These are phyloP conservation scores for Pichia eremophila DNA, from an alignment of 805 yeast genomes.

Conservation along the genomic window DNA sequence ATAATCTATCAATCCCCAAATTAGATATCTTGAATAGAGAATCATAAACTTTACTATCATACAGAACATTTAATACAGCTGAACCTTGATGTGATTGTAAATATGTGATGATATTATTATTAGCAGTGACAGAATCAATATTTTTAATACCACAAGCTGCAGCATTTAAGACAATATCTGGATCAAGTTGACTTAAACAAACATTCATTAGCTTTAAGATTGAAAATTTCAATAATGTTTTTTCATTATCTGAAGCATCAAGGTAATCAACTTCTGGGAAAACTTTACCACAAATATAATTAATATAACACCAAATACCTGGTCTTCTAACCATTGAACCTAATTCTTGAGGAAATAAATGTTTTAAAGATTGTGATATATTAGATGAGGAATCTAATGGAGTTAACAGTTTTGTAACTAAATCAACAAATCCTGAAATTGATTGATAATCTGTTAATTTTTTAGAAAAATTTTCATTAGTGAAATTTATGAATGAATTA, in stretches of 20 bases:
- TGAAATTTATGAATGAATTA: slow-evolving; percentile 11
- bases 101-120: slow-evolving; percentile 34
- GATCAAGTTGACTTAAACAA: slow-evolving; percentile 42
- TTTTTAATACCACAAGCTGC: slow-evolving; percentile 36
- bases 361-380: slow-evolving; percentile 29
- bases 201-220: slow-evolving; percentile 44
- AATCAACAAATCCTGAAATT: slow-evolving; percentile 44
- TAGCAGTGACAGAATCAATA: slow-evolving; percentile 35
- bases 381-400: slow-evolving; percentile 23
- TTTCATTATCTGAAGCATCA: slow-evolving; percentile 26
- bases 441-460: slow-evolving; percentile 4
- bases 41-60: slow-evolving; percentile 46
- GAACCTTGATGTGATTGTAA: slow-evolving; percentile 65
- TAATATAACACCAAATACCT: slow-evolving; percentile 77
- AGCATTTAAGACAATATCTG: slow-evolving; percentile 41
- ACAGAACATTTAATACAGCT: slow-evolving; percentile 51
- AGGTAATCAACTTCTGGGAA: slow-evolving; percentile 44
- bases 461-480: slow-evolving; percentile 28
- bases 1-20: slow-evolving; percentile 50
- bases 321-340: slow-evolving; percentile 53
- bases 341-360: slow-evolving; percentile 53
- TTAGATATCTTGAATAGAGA: slow-evolving; percentile 49
- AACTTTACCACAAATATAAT: slow-evolving; percentile 58
- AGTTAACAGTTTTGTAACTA: slow-evolving; percentile 33
- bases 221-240: slow-evolving; percentile 39